Base-by-base conservation (phyloP, 768 basidiomycete genomes). In the Rhizopogon vesiculosus region DNA sequence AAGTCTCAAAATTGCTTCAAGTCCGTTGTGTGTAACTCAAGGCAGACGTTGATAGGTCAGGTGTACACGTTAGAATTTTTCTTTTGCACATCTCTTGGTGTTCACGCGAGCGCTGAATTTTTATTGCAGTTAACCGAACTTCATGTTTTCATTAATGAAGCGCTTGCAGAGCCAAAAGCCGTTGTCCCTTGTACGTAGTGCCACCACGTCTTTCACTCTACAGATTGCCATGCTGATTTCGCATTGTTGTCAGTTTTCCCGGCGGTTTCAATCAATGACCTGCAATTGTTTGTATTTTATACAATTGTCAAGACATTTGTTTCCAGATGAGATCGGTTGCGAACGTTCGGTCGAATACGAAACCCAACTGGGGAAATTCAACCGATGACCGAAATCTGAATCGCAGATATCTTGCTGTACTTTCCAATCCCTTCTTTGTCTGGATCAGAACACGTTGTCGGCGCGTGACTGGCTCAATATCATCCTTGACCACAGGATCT, bases 381-480 rank as follows among this genome's bases (percentile, higher is more conserved):
- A 49, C 33, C 35, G 48, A 35, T 49, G 19, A 35, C 48, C 48
- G 39, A 49, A 63, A 61, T 65, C 64, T 68, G 61, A 68, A 69
- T 70, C 67, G 56, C 62, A 66, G 57, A 64, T 60, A 63, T 57
- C 66, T 67, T 53, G 48, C 52, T 60, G 56, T 60, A 48, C 48
- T 35, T 49, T 3, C 38, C 22, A 25, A 46, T 35, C 48, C 35
- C 48, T 42, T 40, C 54, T 54, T 58, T 51, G 28, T 33, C 29
- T 45, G 51, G 29, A 53, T 54, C 56, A 50, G 46, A 72, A 70
- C 70, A 70, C 69, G 69, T 70, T 72, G 59, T 59, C 56, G 58
- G 60, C 55, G 68, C 67, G 60, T 62, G 70, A 56, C 61, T 68
- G 69, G 68, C 54, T 70, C 64, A 51, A 60, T 55, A 56, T 45